phyloP scores from a whole-genome alignment of 2,329 filamentous ascomycete genomes.

The Cryoendolithus antarcticus region DNA sequence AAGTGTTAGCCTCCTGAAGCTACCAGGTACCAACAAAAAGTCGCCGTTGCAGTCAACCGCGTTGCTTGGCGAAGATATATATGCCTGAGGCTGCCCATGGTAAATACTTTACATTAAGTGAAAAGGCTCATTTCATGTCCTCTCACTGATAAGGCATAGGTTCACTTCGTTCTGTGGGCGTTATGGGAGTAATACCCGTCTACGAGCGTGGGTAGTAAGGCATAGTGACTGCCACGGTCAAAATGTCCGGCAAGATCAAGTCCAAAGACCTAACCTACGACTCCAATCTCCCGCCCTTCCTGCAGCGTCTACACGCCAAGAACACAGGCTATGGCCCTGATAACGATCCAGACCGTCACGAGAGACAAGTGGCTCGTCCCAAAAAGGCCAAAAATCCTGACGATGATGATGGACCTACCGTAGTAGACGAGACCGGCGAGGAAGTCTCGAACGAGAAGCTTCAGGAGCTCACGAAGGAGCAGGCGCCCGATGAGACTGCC shows the following conservation, averaged over 20 bases:
- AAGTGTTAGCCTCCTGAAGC: too few species aligned
- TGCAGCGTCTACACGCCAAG: constrained; percentile 38
- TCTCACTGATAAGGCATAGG: too few species aligned
- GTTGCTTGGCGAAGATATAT: too few species aligned
- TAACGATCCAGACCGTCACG: constrained; percentile 29
- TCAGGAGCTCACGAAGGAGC: constrained; percentile 27
- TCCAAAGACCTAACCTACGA: constrained; percentile 57
- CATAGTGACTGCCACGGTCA: too few species aligned
- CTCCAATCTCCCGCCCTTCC: constrained; percentile 38
- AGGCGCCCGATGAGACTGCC: constrained; percentile 3
- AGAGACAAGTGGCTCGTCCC: constrained; percentile 31
- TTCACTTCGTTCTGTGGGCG: too few species aligned
- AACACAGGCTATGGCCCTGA: constrained; percentile 35
- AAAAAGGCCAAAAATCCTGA: constrained; percentile 48
- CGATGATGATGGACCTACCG: constrained; percentile 63
- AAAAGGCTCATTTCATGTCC: too few species aligned
- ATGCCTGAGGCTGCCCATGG: too few species aligned
- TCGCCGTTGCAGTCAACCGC: too few species aligned
- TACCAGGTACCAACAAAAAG: too few species aligned
- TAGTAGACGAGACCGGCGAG: constrained; percentile 60
- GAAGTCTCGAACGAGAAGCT: constrained; percentile 42
- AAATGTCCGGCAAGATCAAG: constrained; percentile 39
- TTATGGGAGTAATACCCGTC: background rate
- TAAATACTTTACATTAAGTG: too few species aligned
- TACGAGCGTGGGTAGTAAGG: background rate